These are phyloP conservation scores for Santalum album DNA, from an alignment of 164 flowering plant species.

Conservation along the genomic window DNA sequence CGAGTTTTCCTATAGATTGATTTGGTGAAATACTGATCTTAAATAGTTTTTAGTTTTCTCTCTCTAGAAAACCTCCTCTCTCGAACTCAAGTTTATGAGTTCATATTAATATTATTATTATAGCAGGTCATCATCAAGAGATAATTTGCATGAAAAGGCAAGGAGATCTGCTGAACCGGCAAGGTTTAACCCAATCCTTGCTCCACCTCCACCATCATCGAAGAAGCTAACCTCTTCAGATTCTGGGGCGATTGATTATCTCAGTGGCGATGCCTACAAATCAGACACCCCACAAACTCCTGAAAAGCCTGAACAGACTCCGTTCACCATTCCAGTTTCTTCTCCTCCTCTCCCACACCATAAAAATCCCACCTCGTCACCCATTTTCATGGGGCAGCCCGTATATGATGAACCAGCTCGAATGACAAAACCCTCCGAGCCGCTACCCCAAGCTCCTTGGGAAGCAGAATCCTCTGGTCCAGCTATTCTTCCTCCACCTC, in stretches of 20 bases:
- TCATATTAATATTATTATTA: no score
- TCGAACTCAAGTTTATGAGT: no score
- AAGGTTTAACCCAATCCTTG: slow-evolving; percentile 47
- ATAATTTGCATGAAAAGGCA: slow-evolving; percentile 32
- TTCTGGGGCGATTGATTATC: slow-evolving; percentile 52
- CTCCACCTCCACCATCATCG: slow-evolving; percentile 52
- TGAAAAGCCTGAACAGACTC: slow-evolving; percentile 20
- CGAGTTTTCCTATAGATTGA: no score
- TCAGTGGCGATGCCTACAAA: slow-evolving; percentile 71
- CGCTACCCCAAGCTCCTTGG: slow-evolving; percentile 50
- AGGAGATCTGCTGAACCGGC: slow-evolving; percentile 36
- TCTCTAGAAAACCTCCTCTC: no score
- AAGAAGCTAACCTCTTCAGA: slow-evolving; percentile 32
- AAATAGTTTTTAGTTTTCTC: no score
- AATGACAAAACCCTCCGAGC: slow-evolving; percentile 30
- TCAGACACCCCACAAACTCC: slow-evolving; percentile 15
- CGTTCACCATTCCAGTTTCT: slow-evolving; percentile 18
- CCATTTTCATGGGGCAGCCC: no score
- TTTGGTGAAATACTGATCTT: no score
- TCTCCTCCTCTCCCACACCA: slow-evolving; percentile 17
- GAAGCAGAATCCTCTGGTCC: slow-evolving; percentile 26
- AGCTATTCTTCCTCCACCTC: slow-evolving; percentile 61
- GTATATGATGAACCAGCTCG: slow-evolving; percentile 39
- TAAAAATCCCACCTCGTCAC: slow-evolving; percentile 19
- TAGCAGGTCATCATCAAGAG: slow-evolving; percentile 63